phyloP scores from a whole-genome alignment of 1,284 basidiomycete species.

The Sphaerobolus stellatus region DNA sequence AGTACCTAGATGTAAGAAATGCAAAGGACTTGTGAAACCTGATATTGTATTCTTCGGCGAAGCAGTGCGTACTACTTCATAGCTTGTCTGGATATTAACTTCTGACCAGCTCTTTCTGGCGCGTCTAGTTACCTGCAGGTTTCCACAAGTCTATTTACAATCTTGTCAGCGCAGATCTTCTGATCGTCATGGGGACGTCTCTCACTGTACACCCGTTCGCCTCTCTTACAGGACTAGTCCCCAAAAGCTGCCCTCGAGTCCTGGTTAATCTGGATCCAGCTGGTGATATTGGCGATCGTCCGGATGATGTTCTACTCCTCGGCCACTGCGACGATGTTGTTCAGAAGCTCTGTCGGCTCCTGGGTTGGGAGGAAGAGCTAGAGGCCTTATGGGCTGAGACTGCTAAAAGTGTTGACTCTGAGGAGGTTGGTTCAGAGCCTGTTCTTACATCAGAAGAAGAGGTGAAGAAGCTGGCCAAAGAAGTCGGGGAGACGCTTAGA shows the following conservation, averaged over 20 bases:
- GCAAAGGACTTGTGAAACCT: slow-evolving; percentile 80
- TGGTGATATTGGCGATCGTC: slow-evolving; percentile 53
- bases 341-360: slow-evolving; percentile 52
- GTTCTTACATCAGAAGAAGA: background rate
- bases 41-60: slow-evolving; percentile 97
- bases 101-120: slow-evolving; percentile 4
- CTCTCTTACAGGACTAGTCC: slow-evolving; percentile 53
- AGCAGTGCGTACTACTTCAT: slow-evolving; percentile 42
- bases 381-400: slow-evolving; percentile 57
- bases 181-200: slow-evolving; percentile 93
- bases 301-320: slow-evolving; percentile 60
- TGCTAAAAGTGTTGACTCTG: background rate
- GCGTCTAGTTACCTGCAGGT: slow-evolving; percentile 52
- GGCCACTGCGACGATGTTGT: slow-evolving; percentile 71
- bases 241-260: slow-evolving; percentile 58
- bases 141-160: slow-evolving; percentile 52
- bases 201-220: slow-evolving; percentile 80
- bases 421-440: background rate
- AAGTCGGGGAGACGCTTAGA: slow-evolving; percentile 5
- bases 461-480: slow-evolving; percentile 5
- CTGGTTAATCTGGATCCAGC: slow-evolving; percentile 70
- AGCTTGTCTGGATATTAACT: background rate
- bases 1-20: slow-evolving; percentile 65
- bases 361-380: slow-evolving; percentile 73
- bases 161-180: slow-evolving; percentile 71